These are phyloP conservation scores for Calonectria ilicicola DNA, from an alignment of 2,329 filamentous ascomycete species.

Conservation along the genomic window DNA sequence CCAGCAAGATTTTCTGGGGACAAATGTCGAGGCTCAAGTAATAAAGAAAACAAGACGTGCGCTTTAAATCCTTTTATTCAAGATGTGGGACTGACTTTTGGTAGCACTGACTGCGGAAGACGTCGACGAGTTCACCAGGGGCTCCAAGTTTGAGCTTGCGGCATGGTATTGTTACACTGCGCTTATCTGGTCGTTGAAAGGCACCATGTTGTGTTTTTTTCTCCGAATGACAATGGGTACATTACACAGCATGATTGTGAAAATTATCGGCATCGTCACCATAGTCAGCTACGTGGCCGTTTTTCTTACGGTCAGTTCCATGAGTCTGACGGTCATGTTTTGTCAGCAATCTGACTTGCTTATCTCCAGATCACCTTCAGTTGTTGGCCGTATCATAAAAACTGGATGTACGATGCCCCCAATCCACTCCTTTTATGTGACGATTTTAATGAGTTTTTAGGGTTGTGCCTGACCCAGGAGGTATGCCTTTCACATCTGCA, in stretches of 20 bases:
- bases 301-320: conserved; percentile 30
- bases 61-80: neutral
- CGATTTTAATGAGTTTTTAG: conserved; percentile 10
- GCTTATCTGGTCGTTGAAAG: conserved; percentile 50
- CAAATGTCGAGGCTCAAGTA: conserved; percentile 35
- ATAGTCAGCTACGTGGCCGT: conserved; percentile 29
- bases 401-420: conserved; percentile 38
- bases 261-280: conserved; percentile 10
- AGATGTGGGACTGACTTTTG: neutral
- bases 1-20: conserved; percentile 33
- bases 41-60: conserved; percentile 13
- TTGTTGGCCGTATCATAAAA: conserved; percentile 35
- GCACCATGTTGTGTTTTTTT: conserved; percentile 46
- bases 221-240: conserved; percentile 42
- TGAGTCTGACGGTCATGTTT: accelerated
- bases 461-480: conserved; percentile 34
- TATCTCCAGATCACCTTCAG: conserved; percentile 32
- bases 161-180: conserved; percentile 55
- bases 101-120: conserved; percentile 42
- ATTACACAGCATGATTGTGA: conserved; percentile 38
- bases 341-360: neutral
- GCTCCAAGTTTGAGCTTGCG: conserved; percentile 51
- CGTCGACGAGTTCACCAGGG: conserved; percentile 43
- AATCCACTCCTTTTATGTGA: too few species aligned
- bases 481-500: conserved; percentile 11